phyloP scores from a whole-genome alignment of 139 green algal species.

The Pycnococcus provasolii region DNA sequence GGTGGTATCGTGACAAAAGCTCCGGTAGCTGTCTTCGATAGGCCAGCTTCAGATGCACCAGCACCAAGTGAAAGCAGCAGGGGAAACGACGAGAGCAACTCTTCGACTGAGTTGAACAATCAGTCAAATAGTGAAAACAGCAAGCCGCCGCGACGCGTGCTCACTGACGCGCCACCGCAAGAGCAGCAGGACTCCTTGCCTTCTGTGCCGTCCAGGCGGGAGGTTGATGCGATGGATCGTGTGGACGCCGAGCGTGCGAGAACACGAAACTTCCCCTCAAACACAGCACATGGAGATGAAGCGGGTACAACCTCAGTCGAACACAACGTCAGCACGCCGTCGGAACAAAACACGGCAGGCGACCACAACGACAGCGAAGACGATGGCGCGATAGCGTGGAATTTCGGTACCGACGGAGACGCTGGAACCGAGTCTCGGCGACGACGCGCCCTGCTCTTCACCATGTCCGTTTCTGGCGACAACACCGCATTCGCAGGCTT shows the following conservation, averaged over 20 bases:
- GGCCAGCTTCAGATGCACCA: not conserved
- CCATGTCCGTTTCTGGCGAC: slow-evolving; percentile 1
- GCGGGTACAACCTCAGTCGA: not conserved
- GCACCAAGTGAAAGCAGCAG: not conserved
- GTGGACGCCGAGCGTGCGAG: no score
- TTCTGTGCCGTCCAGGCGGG: no score
- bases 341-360: not conserved
- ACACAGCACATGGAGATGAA: not conserved
- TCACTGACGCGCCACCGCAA: not conserved
- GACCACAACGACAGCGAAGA: not conserved
- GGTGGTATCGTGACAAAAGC: no score
- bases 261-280: no score
- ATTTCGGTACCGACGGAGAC: not conserved
- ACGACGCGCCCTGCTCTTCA: not conserved
- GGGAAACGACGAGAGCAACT: not conserved
- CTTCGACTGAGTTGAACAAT: not conserved
- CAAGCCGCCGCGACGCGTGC: not conserved
- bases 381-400: not conserved
- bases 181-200: no score
- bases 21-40: no score
- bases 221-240: no score
- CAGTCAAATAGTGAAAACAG: not conserved
- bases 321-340: not conserved
- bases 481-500: slow-evolving; percentile 11
- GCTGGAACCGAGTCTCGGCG: not conserved